Base-by-base conservation (phyloP, 495 filamentous ascomycete genomes). In the Penicillium odoratum region DNA sequence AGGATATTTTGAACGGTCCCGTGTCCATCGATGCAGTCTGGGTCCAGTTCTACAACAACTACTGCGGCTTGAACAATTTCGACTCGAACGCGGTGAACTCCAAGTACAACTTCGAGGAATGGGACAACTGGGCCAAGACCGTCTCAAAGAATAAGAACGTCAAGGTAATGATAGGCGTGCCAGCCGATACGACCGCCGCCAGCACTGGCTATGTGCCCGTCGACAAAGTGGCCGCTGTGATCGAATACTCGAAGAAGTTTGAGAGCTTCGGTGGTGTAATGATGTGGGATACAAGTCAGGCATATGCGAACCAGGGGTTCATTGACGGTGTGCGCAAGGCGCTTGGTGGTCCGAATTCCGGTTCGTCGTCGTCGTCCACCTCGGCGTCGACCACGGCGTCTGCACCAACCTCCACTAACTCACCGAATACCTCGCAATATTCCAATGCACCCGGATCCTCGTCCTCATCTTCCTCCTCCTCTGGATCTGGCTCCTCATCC, bases 21-120 rank as follows among this genome's bases (percentile, higher is more conserved):
- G 75, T 84, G 31, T 62, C 66, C 9, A 81, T 88, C 48, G 88
- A 90, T 62, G 88, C 85, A 48, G 73, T 90, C 34, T 87, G 79
- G 65, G 79, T 89, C 16, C 87, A 90, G 69, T 90, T 90, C 78
- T 91, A 89, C 76, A 87, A 90, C 80, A 88, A 88, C 75, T 83
- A 74, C 62, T 90, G 88, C 69, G 87, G 88, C 15, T 66, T 85
- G 4, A 69, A 76, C 49, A 74, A 75, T 18, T 91, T 78, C 70
- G 53, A 68, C 10, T n/a, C 71, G 1, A 74, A 81, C 4, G 53
- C 65, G 9, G 78, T 69, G 5, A 82, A 82, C 66, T 79, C 69
- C 54, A 82, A 83, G 59, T 90, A 86, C 74, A 89, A 90, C 72
- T 86, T 89, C 67, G 76, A 72, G 13, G 78, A 77, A 52, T 91